Conservation (phyloP, 108 stramenopile species). For the Nannochloropsis salina region DNA sequence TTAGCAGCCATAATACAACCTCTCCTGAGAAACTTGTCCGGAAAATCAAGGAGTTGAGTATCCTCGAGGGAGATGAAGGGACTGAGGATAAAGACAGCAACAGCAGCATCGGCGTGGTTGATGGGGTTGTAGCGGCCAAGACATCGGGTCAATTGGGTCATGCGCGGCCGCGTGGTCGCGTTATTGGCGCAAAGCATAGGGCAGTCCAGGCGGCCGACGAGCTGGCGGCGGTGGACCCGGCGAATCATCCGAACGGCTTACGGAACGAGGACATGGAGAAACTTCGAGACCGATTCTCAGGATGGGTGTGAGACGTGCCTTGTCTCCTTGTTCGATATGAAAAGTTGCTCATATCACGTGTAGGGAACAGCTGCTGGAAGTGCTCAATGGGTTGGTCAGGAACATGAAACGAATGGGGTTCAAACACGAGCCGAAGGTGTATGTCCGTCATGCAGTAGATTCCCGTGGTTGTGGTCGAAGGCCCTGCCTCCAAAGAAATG, state of each 20-base stretch:
- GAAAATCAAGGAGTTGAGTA: constrained; percentile 1
- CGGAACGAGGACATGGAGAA: constrained; percentile 17
- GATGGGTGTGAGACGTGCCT: background rate
- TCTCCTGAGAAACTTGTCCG: background rate
- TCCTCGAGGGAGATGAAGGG: background rate
- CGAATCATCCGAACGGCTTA: background rate
- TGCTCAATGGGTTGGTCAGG: too few relatives aligned
- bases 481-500: too few relatives aligned
- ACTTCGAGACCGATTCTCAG: background rate
- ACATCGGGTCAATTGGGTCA: background rate
- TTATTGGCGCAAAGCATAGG: background rate
- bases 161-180: background rate
- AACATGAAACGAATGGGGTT: too few relatives aligned
- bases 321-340: too few relatives aligned
- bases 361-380: too few relatives aligned
- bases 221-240: background rate
- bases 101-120: background rate
- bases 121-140: background rate
- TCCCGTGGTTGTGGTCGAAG: too few relatives aligned
- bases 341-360: too few relatives aligned
- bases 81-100: background rate
- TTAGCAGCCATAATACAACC: constrained; percentile 30
- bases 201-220: background rate
- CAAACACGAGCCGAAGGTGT: too few relatives aligned
- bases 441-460: too few relatives aligned